A percentile compares a stretch with the other conserved stretches of the same genome.
phyloP scores from a whole-genome alignment of 2,329 filamentous ascomycete genomes.

The Juglanconis sp. region DNA sequence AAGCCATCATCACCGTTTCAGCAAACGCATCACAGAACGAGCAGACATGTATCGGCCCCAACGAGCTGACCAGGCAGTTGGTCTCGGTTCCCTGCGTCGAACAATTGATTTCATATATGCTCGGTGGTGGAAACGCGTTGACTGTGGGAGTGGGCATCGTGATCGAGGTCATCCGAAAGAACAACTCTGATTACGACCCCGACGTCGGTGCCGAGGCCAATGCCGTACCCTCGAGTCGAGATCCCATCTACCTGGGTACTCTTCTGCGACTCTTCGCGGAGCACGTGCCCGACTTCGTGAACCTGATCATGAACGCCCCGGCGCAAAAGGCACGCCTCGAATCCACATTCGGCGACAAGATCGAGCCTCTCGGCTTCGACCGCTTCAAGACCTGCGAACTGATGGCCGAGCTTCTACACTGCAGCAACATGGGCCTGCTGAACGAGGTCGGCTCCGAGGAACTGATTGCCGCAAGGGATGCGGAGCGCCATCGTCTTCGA shows the following conservation, averaged over 20 bases:
- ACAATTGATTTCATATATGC: slow-evolving; percentile 85
- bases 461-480: slow-evolving; percentile 75
- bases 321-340: slow-evolving; percentile 71
- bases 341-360: slow-evolving; percentile 85
- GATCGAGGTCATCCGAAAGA: slow-evolving; percentile 98
- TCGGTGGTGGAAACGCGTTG: slow-evolving; percentile 86
- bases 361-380: slow-evolving; percentile 94
- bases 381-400: slow-evolving; percentile 98
- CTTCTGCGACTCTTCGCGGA: slow-evolving; percentile 84
- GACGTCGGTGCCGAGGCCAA: slow-evolving; percentile 82
- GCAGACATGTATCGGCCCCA: slow-evolving; percentile 97
- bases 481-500: slow-evolving; percentile 76
- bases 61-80: slow-evolving; percentile 90
- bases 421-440: slow-evolving; percentile 95
- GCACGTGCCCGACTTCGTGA: slow-evolving; percentile 92
- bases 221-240: slow-evolving; percentile 74
- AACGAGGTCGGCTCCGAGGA: slow-evolving; percentile 90
- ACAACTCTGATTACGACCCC: slow-evolving; percentile 97
- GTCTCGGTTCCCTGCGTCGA: slow-evolving; percentile 84
- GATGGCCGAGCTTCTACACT: slow-evolving; percentile 96
- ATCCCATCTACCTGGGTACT: slow-evolving; percentile 93
- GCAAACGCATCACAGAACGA: slow-evolving; percentile 98
- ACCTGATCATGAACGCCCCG: slow-evolving; percentile 75
- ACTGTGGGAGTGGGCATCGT: slow-evolving; percentile 96
- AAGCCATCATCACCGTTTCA: slow-evolving; percentile 98